phyloP scores from a whole-genome alignment of 2,329 filamentous ascomycete genomes.

The Chaetomiaceae sp. region DNA sequence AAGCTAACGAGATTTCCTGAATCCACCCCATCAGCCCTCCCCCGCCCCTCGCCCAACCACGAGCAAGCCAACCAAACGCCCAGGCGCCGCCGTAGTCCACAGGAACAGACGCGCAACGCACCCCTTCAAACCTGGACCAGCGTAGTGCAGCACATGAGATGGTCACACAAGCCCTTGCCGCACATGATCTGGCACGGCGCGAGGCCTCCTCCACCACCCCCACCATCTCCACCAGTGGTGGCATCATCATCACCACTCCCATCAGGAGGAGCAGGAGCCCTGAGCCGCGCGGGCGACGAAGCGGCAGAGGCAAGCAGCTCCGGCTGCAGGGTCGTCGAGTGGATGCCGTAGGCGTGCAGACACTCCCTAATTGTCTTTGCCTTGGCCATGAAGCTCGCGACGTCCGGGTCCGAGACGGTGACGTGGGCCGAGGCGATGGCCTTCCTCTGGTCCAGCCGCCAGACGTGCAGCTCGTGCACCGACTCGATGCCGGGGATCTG shows the following conservation, averaged over 20 bases:
- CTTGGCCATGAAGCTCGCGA: conserved; percentile 53
- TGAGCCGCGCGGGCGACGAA: background rate
- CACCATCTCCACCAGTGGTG: too few relatives aligned
- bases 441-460: conserved; percentile 66
- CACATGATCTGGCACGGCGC: conserved; percentile 46
- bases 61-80: background rate
- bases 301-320: conserved; percentile 34
- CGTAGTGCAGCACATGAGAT: conserved; percentile 43
- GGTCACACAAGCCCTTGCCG: conserved; percentile 41
- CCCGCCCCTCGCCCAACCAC: background rate
- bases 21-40: too few relatives aligned
- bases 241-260: background rate
- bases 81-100: too few relatives aligned
- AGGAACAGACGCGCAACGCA: background rate
- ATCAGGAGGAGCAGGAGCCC: background rate
- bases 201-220: background rate
- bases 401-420: conserved; percentile 50
- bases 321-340: conserved; percentile 65
- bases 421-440: conserved; percentile 65
- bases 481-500: conserved; percentile 60
- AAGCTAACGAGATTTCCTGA: too few relatives aligned
- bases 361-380: conserved; percentile 60
- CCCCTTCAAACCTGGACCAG: conserved; percentile 3
- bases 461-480: conserved; percentile 68
- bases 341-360: conserved; percentile 66